Evolutionary conservation across 2,329 filamentous ascomycete species (phyloP).

Genomic region (Phialophora expanda): DNA sequence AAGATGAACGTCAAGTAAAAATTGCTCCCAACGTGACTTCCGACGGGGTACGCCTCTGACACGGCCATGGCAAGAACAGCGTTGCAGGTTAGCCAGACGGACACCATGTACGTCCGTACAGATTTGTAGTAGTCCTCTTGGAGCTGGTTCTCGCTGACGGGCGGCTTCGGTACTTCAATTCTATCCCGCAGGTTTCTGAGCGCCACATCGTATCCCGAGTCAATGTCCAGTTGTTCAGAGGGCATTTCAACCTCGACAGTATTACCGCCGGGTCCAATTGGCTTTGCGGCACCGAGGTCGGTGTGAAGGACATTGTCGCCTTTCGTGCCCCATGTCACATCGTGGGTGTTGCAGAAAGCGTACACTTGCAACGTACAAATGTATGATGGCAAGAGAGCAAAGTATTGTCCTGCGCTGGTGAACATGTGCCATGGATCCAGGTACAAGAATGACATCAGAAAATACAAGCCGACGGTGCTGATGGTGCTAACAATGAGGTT

Average conservation of each 20-base stretch:
- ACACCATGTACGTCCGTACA: constrained; percentile 97
- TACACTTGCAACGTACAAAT: constrained; percentile 98
- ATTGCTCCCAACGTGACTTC: constrained; percentile 72
- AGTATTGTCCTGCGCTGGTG: constrained; percentile 89
- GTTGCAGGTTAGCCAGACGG: constrained; percentile 91
- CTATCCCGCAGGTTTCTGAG: constrained; percentile 93
- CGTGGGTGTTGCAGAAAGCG: constrained; percentile 98
- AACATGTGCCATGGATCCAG: constrained; percentile 99
- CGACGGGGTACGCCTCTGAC: constrained; percentile 78
- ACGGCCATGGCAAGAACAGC: constrained; percentile 92
- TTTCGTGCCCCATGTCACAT: constrained; percentile 98
- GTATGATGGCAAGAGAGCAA: constrained; percentile 86
- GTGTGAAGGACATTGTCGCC: constrained; percentile 95
- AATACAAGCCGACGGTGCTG: constrained; percentile 91
- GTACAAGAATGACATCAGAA: constrained; percentile 94
- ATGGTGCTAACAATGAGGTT: constrained; percentile 90
- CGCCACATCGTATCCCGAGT: constrained; percentile 95
- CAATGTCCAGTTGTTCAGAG: constrained; percentile 95
- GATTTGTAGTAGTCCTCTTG: constrained; percentile 99
- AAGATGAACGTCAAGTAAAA: constrained; percentile 91
- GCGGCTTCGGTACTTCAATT: constrained; percentile 73
- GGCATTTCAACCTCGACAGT: constrained; percentile 98
- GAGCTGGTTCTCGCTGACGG: constrained; percentile 74
- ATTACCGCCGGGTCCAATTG: constrained; percentile 68
- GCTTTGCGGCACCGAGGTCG: constrained; percentile 84